phyloP scores from a whole-genome alignment of 306 rosid species.

The Pyrus bretschneideri region DNA sequence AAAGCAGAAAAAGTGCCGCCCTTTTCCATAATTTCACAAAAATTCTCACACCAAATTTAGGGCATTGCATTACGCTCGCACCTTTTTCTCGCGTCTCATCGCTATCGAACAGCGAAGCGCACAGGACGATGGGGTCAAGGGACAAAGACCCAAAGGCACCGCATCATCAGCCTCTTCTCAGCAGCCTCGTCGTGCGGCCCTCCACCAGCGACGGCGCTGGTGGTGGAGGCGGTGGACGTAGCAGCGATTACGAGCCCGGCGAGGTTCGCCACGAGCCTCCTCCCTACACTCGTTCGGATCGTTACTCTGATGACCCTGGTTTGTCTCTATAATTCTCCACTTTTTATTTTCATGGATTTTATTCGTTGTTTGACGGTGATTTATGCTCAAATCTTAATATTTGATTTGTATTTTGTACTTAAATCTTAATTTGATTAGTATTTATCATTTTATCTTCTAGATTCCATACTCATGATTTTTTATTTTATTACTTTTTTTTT shows the following conservation, averaged over 20 bases:
- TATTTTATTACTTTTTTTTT: background rate
- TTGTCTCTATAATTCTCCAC: conserved; percentile 13
- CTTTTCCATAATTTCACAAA: background rate
- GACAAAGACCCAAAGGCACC: conserved; percentile 37
- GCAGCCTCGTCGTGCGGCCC: conserved; percentile 56
- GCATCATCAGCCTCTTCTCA: conserved; percentile 47
- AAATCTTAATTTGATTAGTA: background rate
- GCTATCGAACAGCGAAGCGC: background rate
- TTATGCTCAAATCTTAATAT: background rate
- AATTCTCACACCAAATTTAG: background rate
- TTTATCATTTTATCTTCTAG: background rate
- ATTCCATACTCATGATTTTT: background rate
- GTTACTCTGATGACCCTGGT: conserved; percentile 38
- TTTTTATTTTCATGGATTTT: background rate
- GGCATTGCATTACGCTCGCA: background rate
- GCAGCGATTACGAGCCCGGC: conserved; percentile 43
- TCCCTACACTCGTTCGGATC: conserved; percentile 38
- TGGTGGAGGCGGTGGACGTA: conserved; percentile 31
- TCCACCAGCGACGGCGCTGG: conserved; percentile 40
- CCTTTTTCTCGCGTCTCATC: background rate
- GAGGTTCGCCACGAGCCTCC: conserved; percentile 50
- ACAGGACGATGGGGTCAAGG: conserved; percentile 35
- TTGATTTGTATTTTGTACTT: background rate
- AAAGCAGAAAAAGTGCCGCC: background rate
- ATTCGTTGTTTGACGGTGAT: background rate